Percentiles rank a stretch among this genome's conserved stretches.
These are phyloP conservation scores for Boletus pseudo-olivaceus DNA, from an alignment of 768 basidiomycete genomes.

Conservation along the genomic window DNA sequence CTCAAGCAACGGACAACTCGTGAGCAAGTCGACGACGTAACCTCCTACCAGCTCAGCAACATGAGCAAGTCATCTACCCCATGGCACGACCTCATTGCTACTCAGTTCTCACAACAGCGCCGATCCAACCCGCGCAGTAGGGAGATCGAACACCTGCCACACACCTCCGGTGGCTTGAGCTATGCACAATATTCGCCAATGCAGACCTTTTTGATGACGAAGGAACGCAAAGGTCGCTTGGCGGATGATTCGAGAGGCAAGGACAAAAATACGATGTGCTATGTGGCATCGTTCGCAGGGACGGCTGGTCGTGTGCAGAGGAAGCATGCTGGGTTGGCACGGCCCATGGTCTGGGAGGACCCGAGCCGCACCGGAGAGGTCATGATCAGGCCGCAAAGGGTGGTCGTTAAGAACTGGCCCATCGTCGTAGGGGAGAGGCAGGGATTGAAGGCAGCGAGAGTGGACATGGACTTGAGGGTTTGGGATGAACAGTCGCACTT, in stretches of 20 bases:
- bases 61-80: constrained; percentile 12
- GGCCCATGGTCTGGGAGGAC: constrained; percentile 30
- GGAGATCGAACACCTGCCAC: constrained; percentile 61
- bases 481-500: constrained; percentile 29
- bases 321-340: constrained; percentile 14
- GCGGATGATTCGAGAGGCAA: constrained; percentile 32
- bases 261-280: constrained; percentile 10
- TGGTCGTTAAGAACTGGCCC: constrained; percentile 38
- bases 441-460: constrained; percentile 35
- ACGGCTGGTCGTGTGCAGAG: constrained; percentile 23
- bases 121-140: constrained; percentile 24
- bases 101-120: constrained; percentile 19
- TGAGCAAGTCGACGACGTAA: constrained; percentile 16
- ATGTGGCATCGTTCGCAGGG: constrained; percentile 33
- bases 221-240: constrained; percentile 57
- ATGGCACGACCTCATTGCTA: constrained; percentile 27
- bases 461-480: constrained; percentile 34
- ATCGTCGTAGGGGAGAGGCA: constrained; percentile 43
- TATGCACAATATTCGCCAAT: constrained; percentile 55
- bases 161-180: constrained; percentile 56
- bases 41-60: constrained; percentile 29
- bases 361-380: constrained; percentile 26
- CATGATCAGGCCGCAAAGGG: constrained; percentile 28
- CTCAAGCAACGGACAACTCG: constrained; percentile 33
- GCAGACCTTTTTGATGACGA: constrained; percentile 50